Evolutionary conservation across 2,329 filamentous ascomycete species (phyloP).

Genomic region (Septoria linicola): DNA sequence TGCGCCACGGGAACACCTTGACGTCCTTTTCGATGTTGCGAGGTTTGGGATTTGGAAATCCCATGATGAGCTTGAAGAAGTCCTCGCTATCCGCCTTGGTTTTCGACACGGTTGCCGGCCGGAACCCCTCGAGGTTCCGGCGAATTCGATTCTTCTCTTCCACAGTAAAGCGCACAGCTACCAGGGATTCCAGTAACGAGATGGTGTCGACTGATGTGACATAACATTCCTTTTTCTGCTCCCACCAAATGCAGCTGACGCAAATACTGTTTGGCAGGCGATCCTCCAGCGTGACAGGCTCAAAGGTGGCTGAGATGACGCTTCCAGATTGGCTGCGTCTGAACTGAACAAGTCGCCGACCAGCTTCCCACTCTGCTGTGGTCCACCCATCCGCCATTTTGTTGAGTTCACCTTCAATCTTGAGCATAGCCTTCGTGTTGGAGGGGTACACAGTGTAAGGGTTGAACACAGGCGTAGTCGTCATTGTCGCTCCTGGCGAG

Average conservation of each 20-base stretch:
- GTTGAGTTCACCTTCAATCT: conserved; percentile 81
- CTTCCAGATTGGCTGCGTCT: conserved; percentile 77
- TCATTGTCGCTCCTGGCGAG: conserved; percentile 40
- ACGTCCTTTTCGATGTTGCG: conserved; percentile 99
- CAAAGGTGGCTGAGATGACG: conserved; percentile 77
- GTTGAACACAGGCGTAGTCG: conserved; percentile 58
- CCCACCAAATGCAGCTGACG: conserved; percentile 97
- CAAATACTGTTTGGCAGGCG: conserved; percentile 82
- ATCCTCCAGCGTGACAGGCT: conserved; percentile 74
- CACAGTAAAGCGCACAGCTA: conserved; percentile 83
- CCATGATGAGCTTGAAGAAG: conserved; percentile 99
- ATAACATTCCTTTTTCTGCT: conserved; percentile 83
- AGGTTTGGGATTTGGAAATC: conserved; percentile 89
- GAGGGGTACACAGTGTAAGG: conserved; percentile 74
- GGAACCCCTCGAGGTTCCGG: conserved; percentile 91
- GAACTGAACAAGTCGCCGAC: conserved; percentile 85
- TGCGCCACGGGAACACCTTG: conserved; percentile 97
- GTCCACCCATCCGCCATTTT: conserved; percentile 83
- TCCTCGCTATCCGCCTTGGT: conserved; percentile 88
- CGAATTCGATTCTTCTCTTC: conserved; percentile 99
- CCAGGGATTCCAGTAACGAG: conserved; percentile 85
- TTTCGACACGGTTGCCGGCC: conserved; percentile 90
- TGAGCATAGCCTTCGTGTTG: conserved; percentile 73
- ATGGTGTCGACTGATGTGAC: conserved; percentile 98
- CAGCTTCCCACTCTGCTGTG: conserved; percentile 73